Percentiles rank a stretch among this genome's conserved stretches.
phyloP scores from a whole-genome alignment of 2,329 filamentous ascomycete species.

The Camptophora hylomeconis region DNA sequence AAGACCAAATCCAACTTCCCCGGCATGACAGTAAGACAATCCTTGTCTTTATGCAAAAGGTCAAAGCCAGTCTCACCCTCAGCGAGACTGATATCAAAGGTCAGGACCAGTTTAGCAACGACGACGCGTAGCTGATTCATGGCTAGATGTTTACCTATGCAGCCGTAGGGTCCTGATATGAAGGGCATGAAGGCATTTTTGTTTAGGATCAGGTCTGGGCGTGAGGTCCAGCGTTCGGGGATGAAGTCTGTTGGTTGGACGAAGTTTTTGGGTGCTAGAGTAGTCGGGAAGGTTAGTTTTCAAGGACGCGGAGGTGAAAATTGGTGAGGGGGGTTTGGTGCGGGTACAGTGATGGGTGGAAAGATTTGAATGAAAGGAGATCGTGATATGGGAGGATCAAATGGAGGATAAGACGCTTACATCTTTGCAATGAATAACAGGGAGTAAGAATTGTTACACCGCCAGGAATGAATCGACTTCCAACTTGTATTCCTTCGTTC shows the following conservation, averaged over 20 bases:
- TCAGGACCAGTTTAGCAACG: conserved; percentile 11
- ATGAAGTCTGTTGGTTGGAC: conserved; percentile 20
- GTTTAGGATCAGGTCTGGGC: conserved; percentile 21
- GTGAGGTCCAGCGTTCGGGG: conserved; percentile 26
- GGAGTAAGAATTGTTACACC: conserved; percentile 14
- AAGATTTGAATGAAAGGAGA: too few relatives aligned
- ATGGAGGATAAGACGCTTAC: too few relatives aligned
- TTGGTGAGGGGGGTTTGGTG: too few relatives aligned
- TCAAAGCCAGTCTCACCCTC: conserved; percentile 13
- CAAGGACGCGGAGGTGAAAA: too few relatives aligned
- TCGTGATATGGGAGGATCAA: too few relatives aligned
- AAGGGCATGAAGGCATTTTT: conserved; percentile 22
- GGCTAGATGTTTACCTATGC: conserved; percentile 19
- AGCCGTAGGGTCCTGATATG: conserved; percentile 18
- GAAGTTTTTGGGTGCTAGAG: conserved; percentile 6
- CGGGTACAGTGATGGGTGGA: too few relatives aligned
- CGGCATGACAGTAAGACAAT: conserved; percentile 10
- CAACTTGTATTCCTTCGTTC: conserved; percentile 23
- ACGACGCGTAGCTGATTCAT: conserved; percentile 16
- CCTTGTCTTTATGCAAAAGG: conserved; percentile 4
- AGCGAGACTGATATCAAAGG: conserved; percentile 17
- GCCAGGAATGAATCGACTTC: conserved; percentile 22
- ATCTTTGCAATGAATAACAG: conserved; percentile 9
- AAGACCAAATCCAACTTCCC: conserved; percentile 7
- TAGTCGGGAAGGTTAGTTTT: too few relatives aligned